Base-by-base conservation (phyloP, 257 asterid genomes). In the Cinchona pubescens region DNA sequence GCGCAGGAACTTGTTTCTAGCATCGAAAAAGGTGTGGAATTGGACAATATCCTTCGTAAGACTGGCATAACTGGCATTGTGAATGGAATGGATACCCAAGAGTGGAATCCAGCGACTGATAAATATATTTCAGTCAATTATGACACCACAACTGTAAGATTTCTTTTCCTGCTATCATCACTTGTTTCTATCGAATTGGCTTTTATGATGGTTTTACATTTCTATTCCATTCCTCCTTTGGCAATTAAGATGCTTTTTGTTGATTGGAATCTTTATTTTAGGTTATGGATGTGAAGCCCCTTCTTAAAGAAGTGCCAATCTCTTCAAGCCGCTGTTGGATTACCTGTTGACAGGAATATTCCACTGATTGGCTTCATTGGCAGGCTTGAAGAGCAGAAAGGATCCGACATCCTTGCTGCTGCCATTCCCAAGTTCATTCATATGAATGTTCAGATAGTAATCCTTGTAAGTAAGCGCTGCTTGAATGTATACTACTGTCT, bases 301-400 rank as follows among this genome's bases (percentile, higher is more conserved):
- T 94, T 78, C 79, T 86, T 80, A 94, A 92, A 85, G 99, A 94
- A 83, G 89, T n/a, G n/a, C n/a, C n/a, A n/a, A n/a, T n/a, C 98
- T 77, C 98, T 94, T 77, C 99, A 94, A 86, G 99, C 99, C 35
- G 90, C 62, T 64, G 98, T 88, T 6, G 98, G 99, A 9, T 86
- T 94, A 82, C 98, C 97, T 25, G 92, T 92, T 63, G 96, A 94
- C 82, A 81, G 85, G 81, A 81, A 75, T 76, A 80, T 92, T 79
- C 98, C 99, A 9, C 83, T 94, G 75, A 85, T 94, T 72, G 99
- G 99, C 69, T 94, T 94, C 76, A 94, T 94, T 32, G 99, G 99
- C 67, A 89, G 99, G 84, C 97, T 94, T 29, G 98, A 94, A 83
- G 97, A 94, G 85, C 99, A 92, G 76, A 94, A 94, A 78, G 99